Percentiles rank a stretch among this genome's conserved stretches.
phyloP scores from a whole-genome alignment of 176 grass and related monocot species.

The Dendrocalamus sinicus region DNA sequence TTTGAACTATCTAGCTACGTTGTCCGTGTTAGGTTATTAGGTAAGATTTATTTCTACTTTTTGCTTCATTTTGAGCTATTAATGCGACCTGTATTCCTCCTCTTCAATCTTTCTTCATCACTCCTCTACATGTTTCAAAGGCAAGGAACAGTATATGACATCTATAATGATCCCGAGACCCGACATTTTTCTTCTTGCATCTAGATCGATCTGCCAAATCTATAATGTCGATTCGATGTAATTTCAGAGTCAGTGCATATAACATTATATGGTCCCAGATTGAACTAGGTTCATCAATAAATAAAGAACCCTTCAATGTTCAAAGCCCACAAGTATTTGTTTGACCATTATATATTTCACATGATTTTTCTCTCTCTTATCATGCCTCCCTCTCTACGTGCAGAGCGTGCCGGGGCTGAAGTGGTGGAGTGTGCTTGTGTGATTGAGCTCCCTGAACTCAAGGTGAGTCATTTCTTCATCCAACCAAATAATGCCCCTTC shows the following conservation, averaged over 20 bases:
- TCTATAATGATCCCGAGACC: background rate
- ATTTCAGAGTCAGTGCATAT: background rate
- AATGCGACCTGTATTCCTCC: background rate
- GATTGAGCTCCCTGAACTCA: conserved; percentile 67
- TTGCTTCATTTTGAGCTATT: background rate
- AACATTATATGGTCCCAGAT: background rate
- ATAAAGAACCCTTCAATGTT: background rate
- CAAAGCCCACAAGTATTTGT: background rate
- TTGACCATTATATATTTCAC: background rate
- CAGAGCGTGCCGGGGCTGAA: conserved; percentile 70
- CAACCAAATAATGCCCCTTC: background rate
- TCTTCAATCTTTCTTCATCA: background rate
- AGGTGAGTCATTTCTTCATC: conserved; percentile 42
- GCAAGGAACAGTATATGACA: background rate
- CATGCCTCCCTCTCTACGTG: background rate
- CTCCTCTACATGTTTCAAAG: background rate
- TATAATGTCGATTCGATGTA: background rate
- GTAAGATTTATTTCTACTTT: background rate
- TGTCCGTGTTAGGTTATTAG: background rate
- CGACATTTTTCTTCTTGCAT: background rate
- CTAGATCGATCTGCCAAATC: background rate
- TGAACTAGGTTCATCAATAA: background rate
- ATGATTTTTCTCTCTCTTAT: background rate
- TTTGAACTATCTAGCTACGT: too few species aligned
- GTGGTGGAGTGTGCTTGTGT: conserved; percentile 76